Base-by-base conservation (phyloP, 1,139 yeast genomes). In the Kodamaea arcana region DNA sequence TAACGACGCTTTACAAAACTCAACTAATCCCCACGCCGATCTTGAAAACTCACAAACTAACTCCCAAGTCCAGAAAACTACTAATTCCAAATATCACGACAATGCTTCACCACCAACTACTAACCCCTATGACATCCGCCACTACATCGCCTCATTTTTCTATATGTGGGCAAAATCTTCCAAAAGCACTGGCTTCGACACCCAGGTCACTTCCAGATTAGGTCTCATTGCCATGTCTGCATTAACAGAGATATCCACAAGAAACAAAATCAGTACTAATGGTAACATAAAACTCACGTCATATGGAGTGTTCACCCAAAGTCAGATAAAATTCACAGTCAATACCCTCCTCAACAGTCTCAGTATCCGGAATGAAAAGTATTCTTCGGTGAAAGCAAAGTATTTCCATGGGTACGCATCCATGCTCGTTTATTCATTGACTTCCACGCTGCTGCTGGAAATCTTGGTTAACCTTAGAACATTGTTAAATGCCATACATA, bases 121-220 rank as follows among this genome's bases (percentile, higher is more conserved):
- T 13, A 57, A 59, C 30, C 50, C 56, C 14, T 41, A 54, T 21
- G 81, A 76, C 50, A 63, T 69, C 4, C 68, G 81, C 37, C 63
- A 75, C 43, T 80, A 80, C 46, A 51, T 81, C 12, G 78, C 90
- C 0, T 63, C 88, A 1, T 55, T 86, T 13, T 86, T 85, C 48
- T 79, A 84, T 46, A 60, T 86, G 36, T 88, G 97, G 96, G 53
- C 72, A 3, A 73, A 81, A 26, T 67, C 79, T 11, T 69, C 75
- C 31, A 71, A 78, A 30, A 71, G 78, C 11, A 65, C 77, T 3
- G 74, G 75, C 10, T 72, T 80, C 32, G 95, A 86, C 44, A 68
- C 80, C 14, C 84, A 80, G 47, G 52, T 86, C 36, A 69, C 88
- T 11, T 78, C 83, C 12, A 61, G 86, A 16, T 58, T 86, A 31